Percentiles rank a stretch among this genome's conserved stretches.
These are phyloP conservation scores for Cytospora mali DNA, from an alignment of 2,329 filamentous ascomycete species.

Conservation along the genomic window DNA sequence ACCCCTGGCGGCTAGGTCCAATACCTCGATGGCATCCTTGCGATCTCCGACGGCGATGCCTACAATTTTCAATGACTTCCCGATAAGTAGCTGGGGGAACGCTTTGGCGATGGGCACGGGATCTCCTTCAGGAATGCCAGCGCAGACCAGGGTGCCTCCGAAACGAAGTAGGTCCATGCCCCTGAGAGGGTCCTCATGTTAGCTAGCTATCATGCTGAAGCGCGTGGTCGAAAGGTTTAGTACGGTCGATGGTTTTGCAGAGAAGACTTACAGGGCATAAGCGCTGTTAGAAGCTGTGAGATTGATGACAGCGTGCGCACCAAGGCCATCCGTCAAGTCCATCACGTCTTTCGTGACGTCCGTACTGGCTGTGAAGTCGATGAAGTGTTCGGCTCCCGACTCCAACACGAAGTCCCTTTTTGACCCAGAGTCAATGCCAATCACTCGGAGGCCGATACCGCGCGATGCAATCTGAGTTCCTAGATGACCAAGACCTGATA, in stretches of 20 bases:
- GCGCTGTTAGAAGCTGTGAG: slow-evolving; percentile 53
- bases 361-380: slow-evolving; percentile 56
- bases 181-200: slow-evolving; percentile 36
- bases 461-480: slow-evolving; percentile 26
- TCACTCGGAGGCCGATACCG: slow-evolving; percentile 26
- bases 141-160: slow-evolving; percentile 53
- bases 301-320: slow-evolving; percentile 63
- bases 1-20: slow-evolving; percentile 30
- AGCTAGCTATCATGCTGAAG: background rate
- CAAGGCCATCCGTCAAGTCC: slow-evolving; percentile 57
- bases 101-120: slow-evolving; percentile 47
- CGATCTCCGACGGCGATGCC: slow-evolving; percentile 54
- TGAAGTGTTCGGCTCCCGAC: slow-evolving; percentile 67
- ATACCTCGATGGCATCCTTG: slow-evolving; percentile 44
- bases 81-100: slow-evolving; percentile 45
- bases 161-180: slow-evolving; percentile 49
- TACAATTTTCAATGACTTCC: slow-evolving; percentile 47
- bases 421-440: slow-evolving; percentile 25
- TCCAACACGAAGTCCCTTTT: slow-evolving; percentile 36
- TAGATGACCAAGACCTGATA: slow-evolving; percentile 19
- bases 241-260: background rate
- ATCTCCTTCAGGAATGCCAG: slow-evolving; percentile 53
- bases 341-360: slow-evolving; percentile 54
- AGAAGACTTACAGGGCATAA: slow-evolving; percentile 38
- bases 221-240: background rate